Base-by-base conservation (phyloP, 2,329 filamentous ascomycete species). In the Xylariaceae sp. region DNA sequence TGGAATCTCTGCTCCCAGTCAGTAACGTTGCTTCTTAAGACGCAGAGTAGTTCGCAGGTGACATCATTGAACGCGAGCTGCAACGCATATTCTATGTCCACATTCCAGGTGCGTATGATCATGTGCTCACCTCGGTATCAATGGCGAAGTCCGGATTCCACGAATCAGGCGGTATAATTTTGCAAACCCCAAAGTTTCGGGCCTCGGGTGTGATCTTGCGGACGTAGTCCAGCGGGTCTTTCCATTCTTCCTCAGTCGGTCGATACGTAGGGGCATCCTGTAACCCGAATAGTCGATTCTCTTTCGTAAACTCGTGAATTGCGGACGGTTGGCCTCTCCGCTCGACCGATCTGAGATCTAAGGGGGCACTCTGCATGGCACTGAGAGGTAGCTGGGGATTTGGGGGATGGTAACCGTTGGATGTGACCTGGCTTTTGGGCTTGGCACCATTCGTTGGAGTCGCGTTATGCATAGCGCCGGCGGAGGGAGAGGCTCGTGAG, bases 71-170 rank as follows among this genome's bases (percentile, higher is more conserved):
- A 14, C 7, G 27, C 3, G 27, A 32, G 27, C 3, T 14, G n/a
- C n/a, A n/a, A n/a, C n/a, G n/a, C n/a, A n/a, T n/a, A n/a, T n/a
- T n/a, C n/a, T n/a, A n/a, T n/a, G n/a, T n/a, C n/a, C n/a, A n/a
- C n/a, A n/a, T n/a, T n/a, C n/a, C n/a, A n/a, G n/a, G n/a, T n/a
- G n/a, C n/a, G n/a, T n/a, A n/a, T n/a, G n/a, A n/a, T n/a, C n/a
- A n/a, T 33, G 35, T 5, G 52, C 79, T 64, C 75, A 96, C 92
- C 82, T 96, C 90, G 19, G 92, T 97, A 64, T 98, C 90, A 61
- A 98, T 94, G 35, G 91, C 91, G 66, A 98, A 97, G 14, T 89
- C 78, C 6, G 93, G 93, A 60, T 94, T 92, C 93, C 93, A 98
- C 25, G 78, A 83, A 52, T 93, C 88, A 1, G 93, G 93, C 5